Conservation (phyloP, 345 rosid species). For the Cochlearia excelsa region DNA sequence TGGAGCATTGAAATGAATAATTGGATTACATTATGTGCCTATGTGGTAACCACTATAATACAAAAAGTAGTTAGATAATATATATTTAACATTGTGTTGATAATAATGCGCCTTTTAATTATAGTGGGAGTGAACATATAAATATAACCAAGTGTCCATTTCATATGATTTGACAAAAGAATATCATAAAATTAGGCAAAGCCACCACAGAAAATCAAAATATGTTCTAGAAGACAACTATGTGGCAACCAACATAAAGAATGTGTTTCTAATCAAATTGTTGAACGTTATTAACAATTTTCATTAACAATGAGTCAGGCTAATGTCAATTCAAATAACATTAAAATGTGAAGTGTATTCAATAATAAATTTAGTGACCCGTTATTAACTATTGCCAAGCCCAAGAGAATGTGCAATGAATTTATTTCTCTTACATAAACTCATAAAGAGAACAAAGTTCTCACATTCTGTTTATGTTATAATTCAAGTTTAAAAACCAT, state of each 20-base stretch:
- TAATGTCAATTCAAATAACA: too few species aligned
- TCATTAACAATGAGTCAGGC: too few species aligned
- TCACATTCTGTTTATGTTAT: too few species aligned
- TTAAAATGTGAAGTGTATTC: too few species aligned
- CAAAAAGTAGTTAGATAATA: slow-evolving; percentile 17
- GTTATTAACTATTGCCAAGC: neutral
- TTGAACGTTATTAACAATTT: too few species aligned
- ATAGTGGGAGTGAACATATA: slow-evolving; percentile 15
- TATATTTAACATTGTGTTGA: slow-evolving; percentile 7
- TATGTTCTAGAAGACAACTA: neutral
- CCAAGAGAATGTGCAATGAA: neutral
- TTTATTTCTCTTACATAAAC: too few species aligned
- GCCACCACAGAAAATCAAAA: slow-evolving; percentile 12
- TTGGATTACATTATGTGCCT: slow-evolving; percentile 1
- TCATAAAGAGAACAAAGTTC: too few species aligned
- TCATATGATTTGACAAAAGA: slow-evolving; percentile 17
- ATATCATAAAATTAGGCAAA: slow-evolving; percentile 3
- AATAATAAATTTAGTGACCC: neutral
- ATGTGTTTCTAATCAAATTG: too few species aligned
- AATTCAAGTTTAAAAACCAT: too few species aligned
- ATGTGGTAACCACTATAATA: slow-evolving; percentile 27
- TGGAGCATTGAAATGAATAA: slow-evolving; percentile 28
- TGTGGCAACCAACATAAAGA: too few species aligned
- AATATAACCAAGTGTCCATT: slow-evolving; percentile 15
- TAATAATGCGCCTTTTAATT: slow-evolving; percentile 4